Percentiles rank a stretch among this genome's conserved stretches.
phyloP scores from a whole-genome alignment of 805 yeast species.

The Isabelozyma rhagii region DNA sequence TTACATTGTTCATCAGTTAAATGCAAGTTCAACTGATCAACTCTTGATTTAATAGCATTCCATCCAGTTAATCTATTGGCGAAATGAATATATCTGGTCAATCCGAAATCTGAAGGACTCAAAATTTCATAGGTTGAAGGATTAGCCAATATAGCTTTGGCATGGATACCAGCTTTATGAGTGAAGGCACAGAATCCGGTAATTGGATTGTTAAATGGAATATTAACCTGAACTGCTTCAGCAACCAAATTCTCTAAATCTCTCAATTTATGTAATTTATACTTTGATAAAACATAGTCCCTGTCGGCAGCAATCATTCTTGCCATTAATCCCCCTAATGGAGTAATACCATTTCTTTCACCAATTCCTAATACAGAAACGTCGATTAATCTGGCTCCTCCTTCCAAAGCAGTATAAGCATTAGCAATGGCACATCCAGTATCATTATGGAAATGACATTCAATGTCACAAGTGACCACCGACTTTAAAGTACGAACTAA shows the following conservation, averaged over 20 bases:
- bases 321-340: constrained; percentile 97
- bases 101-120: constrained; percentile 92
- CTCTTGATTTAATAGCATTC: constrained; percentile 98
- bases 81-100: constrained; percentile 93
- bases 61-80: constrained; percentile 98
- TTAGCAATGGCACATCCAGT: constrained; percentile 99
- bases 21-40: constrained; percentile 89
- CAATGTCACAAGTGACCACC: constrained; percentile 95
- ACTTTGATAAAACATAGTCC: constrained; percentile 90
- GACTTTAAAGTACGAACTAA: constrained; percentile 88
- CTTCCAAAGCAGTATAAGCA: constrained; percentile 97
- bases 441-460: constrained; percentile 98
- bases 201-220: constrained; percentile 97
- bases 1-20: constrained; percentile 91
- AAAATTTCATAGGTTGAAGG: constrained; percentile 97
- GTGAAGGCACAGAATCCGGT: constrained; percentile 99
- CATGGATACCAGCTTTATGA: constrained; percentile 99
- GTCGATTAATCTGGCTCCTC: constrained; percentile 93
- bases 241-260: constrained; percentile 95
- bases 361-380: constrained; percentile 97
- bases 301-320: constrained; percentile 99
- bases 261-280: constrained; percentile 92
- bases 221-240: constrained; percentile 93
- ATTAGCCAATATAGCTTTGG: constrained; percentile 96
- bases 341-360: constrained; percentile 98